phyloP scores from a whole-genome alignment of 306 rosid species.

The Lablab purpureus region DNA sequence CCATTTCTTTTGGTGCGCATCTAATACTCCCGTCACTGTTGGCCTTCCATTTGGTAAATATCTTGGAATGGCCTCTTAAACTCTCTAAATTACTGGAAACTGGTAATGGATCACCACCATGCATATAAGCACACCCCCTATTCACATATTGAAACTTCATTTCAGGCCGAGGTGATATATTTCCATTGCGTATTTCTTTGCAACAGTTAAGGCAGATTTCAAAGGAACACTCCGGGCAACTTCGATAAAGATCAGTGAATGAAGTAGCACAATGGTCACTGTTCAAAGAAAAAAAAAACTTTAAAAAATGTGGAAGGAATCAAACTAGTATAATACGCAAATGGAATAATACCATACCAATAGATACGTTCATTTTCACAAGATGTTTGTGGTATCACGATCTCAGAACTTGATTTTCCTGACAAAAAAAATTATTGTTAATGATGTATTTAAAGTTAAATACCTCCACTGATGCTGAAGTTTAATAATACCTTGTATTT shows the following conservation, averaged over 20 bases:
- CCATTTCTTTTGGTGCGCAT: conserved; percentile 70
- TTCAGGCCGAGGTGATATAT: conserved; percentile 45
- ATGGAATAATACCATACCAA: too few relatives aligned
- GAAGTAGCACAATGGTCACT: conserved; percentile 86
- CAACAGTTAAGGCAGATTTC: conserved; percentile 80
- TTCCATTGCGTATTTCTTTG: conserved; percentile 63
- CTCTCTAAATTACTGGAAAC: conserved; percentile 31
- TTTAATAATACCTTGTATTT: too few relatives aligned
- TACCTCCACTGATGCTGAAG: too few relatives aligned
- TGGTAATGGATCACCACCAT: too few relatives aligned
- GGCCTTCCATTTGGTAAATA: conserved; percentile 54
- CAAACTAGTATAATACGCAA: conserved; percentile 5
- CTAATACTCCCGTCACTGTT: conserved; percentile 54
- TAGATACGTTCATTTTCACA: too few relatives aligned
- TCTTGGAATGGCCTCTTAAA: conserved; percentile 31
- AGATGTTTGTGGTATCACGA: too few relatives aligned
- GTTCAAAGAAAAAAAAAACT: conserved; percentile 33
- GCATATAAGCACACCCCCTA: too few relatives aligned
- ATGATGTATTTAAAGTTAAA: too few relatives aligned
- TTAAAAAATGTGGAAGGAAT: conserved; percentile 11
- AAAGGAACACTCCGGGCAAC: conserved; percentile 67
- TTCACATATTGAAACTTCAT: too few relatives aligned
- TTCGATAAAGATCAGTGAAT: conserved; percentile 70
- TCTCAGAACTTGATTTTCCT: too few relatives aligned
- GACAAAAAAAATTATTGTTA: too few relatives aligned